Conservation (phyloP, 306 rosid species). For the Malus sieversii region DNA sequence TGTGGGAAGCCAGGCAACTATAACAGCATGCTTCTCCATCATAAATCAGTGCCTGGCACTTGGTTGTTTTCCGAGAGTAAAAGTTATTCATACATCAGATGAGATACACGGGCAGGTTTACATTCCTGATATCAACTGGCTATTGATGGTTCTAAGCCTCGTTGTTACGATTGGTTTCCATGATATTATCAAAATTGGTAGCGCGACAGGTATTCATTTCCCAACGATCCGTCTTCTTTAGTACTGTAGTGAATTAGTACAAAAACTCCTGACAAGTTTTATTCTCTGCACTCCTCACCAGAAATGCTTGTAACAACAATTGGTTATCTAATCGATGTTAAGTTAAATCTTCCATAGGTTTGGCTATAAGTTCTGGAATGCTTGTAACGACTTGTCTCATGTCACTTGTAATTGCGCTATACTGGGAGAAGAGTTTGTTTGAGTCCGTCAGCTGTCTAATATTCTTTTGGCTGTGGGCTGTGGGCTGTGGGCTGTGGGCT, state of each 20-base stretch:
- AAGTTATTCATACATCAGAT: constrained; percentile 86
- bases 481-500: too few species aligned
- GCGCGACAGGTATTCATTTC: constrained; percentile 57
- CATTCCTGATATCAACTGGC: constrained; percentile 88
- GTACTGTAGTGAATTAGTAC: background rate
- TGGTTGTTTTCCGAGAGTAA: constrained; percentile 85
- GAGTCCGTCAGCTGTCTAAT: constrained; percentile 44
- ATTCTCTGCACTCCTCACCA: too few species aligned
- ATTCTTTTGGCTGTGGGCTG: background rate
- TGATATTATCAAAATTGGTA: constrained; percentile 62
- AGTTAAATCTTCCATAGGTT: constrained; percentile 27
- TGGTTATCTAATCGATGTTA: constrained; percentile 2
- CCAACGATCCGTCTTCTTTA: background rate
- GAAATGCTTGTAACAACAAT: too few species aligned
- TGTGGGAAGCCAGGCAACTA: constrained; percentile 91
- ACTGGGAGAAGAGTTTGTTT: constrained; percentile 58
- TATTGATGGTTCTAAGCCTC: constrained; percentile 73
- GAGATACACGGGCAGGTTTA: constrained; percentile 68
- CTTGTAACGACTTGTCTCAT: constrained; percentile 68
- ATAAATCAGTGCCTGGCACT: constrained; percentile 77
- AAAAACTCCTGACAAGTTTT: background rate
- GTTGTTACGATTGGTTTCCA: constrained; percentile 56
- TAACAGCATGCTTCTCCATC: constrained; percentile 77
- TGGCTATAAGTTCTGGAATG: constrained; percentile 73
- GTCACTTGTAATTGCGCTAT: constrained; percentile 68